These are phyloP conservation scores for Cephalotrichum gorgonifer DNA, from an alignment of 2,329 filamentous ascomycete species.

Conservation along the genomic window DNA sequence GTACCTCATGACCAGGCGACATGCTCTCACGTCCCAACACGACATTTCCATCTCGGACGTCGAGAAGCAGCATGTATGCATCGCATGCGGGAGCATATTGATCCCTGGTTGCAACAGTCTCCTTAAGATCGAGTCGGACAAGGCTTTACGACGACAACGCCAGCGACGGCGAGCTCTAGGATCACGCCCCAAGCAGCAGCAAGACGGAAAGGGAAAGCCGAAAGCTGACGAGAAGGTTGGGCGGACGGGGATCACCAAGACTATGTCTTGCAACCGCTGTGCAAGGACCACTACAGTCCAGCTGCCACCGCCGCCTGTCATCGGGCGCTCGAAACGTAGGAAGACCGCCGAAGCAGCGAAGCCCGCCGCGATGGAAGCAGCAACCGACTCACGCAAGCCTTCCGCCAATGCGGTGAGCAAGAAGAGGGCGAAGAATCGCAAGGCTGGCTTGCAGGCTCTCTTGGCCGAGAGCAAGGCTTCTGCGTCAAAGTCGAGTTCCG, in stretches of 20 bases:
- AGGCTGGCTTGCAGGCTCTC: slow-evolving; percentile 55
- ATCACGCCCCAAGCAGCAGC: neutral
- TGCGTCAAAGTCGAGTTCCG: slow-evolving; percentile 15
- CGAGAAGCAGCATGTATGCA: slow-evolving; percentile 46
- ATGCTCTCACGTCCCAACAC: slow-evolving; percentile 36
- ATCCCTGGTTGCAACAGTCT: slow-evolving; percentile 34
- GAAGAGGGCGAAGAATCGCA: slow-evolving; percentile 54
- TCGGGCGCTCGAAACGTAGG: slow-evolving; percentile 4
- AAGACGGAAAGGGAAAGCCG: neutral
- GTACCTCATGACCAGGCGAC: slow-evolving; percentile 45
- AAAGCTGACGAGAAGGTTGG: neutral
- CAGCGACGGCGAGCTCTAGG: neutral
- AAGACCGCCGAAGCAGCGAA: slow-evolving; percentile 1
- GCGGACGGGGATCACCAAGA: slow-evolving; percentile 22
- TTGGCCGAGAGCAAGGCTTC: slow-evolving; percentile 33
- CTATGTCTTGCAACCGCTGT: slow-evolving; percentile 35
- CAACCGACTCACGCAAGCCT: slow-evolving; percentile 15
- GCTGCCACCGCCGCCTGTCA: slow-evolving; percentile 25
- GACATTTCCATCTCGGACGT: slow-evolving; percentile 31
- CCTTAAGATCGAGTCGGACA: slow-evolving; percentile 8
- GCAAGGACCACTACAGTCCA: slow-evolving; percentile 28
- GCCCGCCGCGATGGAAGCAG: slow-evolving; percentile 3
- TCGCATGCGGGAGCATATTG: slow-evolving; percentile 51
- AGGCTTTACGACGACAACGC: neutral
- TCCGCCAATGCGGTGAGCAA: slow-evolving; percentile 48